Evolutionary conservation across 164 flowering plant species (phyloP), one percentile per base, ranked within the genome.

Genomic region (Piper longum): DNA sequence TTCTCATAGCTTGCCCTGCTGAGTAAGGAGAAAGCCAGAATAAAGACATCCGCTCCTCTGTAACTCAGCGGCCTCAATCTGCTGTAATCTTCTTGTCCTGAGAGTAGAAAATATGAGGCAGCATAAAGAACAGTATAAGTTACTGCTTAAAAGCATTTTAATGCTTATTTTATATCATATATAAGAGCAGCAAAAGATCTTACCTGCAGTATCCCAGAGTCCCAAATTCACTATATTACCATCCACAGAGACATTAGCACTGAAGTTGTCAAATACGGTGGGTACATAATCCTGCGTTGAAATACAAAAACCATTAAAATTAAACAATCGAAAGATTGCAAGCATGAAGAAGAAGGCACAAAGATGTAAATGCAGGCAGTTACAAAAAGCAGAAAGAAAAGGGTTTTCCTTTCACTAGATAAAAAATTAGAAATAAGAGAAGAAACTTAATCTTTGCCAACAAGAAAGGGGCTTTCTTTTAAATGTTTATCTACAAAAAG

Each of bases 31-130:
- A 95, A 95, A 54, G 99, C 99, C 68, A 95, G 71, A 45, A 95
- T 95, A 77, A 95, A 95, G 19, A 95, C 78, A 66, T 95, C 99
- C 51, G 99, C 97, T 63, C 97, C 96, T 75, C 99, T 84, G 72
- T 95, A 95, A 72, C 99, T 95, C 70, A 95, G 74, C 69, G 99
- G 99, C 81, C 99, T 91, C 75, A 95, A 76, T 65, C 99, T 85
- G 77, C 97, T 95, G 67, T 95, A 95, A 75, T 95, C 99, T 75
- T 95, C 99, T 77, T 95, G 99, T 42, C 99, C 99, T 95, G 69
- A 54, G 17, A 62, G 69, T 57, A 41, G 41, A 36, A 18, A 14
- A 51, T 51, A 43, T 39, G n/a, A 41, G 54, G 0, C 41, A 5
- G 14, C 62, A 16, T 18, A 40, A 60, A 41, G 19, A 12, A n/a